These are phyloP conservation scores for Mycosphaerella sp. DNA, from an alignment of 2,329 filamentous ascomycete genomes.

Conservation along the genomic window DNA sequence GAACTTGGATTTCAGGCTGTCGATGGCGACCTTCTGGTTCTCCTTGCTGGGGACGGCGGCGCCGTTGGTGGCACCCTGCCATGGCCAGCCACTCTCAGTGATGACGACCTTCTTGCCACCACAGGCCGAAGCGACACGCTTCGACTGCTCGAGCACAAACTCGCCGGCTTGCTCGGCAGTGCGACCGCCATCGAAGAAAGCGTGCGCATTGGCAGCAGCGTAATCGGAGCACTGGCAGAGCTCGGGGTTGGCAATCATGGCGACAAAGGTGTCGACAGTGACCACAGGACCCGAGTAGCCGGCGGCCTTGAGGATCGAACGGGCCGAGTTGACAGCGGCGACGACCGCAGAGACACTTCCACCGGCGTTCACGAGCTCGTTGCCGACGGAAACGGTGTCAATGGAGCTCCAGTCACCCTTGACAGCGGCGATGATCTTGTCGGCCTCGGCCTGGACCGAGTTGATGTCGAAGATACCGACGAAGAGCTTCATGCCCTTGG, in stretches of 20 bases:
- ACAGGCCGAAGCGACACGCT: conserved; percentile 44
- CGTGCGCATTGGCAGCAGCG: conserved; percentile 74
- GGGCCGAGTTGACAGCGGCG: conserved; percentile 52
- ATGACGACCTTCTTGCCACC: conserved; percentile 60
- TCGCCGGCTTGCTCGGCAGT: conserved; percentile 55
- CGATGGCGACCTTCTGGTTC: conserved; percentile 61
- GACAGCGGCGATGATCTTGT: conserved; percentile 54
- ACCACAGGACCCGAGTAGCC: conserved; percentile 70
- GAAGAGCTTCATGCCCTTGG: conserved; percentile 64
- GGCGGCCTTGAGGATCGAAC: conserved; percentile 50
- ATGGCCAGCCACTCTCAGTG: conserved; percentile 82
- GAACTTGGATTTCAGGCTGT: conserved; percentile 58
- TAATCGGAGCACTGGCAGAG: conserved; percentile 71
- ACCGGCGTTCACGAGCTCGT: conserved; percentile 68
- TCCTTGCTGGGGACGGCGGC: conserved; percentile 59
- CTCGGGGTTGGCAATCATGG: conserved; percentile 62
- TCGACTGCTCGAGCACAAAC: conserved; percentile 57
- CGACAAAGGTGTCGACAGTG: conserved; percentile 71
- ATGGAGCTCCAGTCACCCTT: conserved; percentile 61
- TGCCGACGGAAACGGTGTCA: conserved; percentile 69
- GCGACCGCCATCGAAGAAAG: conserved; percentile 69
- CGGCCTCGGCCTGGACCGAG: conserved; percentile 51
- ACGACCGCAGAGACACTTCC: conserved; percentile 48
- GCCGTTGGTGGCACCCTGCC: conserved; percentile 58
- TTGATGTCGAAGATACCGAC: conserved; percentile 64